These are phyloP conservation scores for Beauveria caledonica DNA, from an alignment of 2,329 filamentous ascomycete genomes.

Conservation along the genomic window DNA sequence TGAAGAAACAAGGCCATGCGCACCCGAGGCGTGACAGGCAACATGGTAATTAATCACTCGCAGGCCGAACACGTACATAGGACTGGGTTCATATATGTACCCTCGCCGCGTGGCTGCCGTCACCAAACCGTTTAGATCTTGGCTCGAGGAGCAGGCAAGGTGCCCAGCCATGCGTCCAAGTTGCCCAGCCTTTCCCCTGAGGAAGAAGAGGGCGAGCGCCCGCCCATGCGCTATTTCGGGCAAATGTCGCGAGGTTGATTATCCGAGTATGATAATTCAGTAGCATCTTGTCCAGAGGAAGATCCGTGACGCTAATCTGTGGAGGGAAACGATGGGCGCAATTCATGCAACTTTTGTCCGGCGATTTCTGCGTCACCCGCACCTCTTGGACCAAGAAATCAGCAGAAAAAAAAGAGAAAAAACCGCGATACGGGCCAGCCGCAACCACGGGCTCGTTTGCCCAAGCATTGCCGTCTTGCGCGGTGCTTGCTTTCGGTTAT, in stretches of 20 bases:
- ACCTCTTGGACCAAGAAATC: neutral
- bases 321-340: too few species aligned
- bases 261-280: neutral
- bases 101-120: neutral
- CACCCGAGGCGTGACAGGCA: neutral
- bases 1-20: neutral
- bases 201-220: neutral
- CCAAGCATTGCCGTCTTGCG: neutral
- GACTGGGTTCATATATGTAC: neutral
- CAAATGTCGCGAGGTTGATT: neutral
- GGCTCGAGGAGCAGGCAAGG: neutral
- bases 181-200: neutral
- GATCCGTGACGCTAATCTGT: too few species aligned
- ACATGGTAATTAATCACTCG: neutral
- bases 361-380: too few species aligned
- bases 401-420: neutral
- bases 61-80: neutral
- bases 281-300: neutral
- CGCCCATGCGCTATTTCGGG: neutral
- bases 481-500: too few species aligned
- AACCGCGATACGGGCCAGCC: neutral
- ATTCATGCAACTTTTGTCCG: too few species aligned
- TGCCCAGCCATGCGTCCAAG: neutral
- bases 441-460: neutral
- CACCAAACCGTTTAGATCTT: neutral